Evolutionary conservation across 352 stramenopile species (phyloP).

Genomic region (Pythium utonaiense): DNA sequence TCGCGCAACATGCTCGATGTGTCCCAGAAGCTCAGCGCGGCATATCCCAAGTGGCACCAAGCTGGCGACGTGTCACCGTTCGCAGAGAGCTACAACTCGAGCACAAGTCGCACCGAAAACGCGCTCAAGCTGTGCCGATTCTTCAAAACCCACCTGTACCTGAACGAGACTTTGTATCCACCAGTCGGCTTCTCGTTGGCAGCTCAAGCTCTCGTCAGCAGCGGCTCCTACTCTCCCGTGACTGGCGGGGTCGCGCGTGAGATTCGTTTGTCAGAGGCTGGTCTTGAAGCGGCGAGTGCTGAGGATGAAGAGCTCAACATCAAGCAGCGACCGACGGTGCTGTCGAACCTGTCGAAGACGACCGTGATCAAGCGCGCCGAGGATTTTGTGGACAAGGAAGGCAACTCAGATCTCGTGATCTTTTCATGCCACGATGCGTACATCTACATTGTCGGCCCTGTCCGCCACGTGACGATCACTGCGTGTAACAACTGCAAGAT

Average conservation of each 20-base stretch:
- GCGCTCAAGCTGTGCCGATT: slow-evolving; percentile 64
- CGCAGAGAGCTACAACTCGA: slow-evolving; percentile 12
- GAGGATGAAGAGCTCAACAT: slow-evolving; percentile 21
- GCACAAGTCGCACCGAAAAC: slow-evolving; percentile 36
- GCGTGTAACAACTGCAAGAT: slow-evolving; percentile 95
- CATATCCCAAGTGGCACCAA: slow-evolving; percentile 63
- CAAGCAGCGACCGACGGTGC: slow-evolving; percentile 37
- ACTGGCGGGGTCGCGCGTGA: background rate
- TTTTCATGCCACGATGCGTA: slow-evolving; percentile 92
- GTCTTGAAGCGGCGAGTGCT: background rate
- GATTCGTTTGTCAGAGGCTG: slow-evolving; percentile 8
- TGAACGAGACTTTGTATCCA: slow-evolving; percentile 82
- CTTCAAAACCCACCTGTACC: slow-evolving; percentile 67
- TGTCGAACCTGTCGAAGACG: slow-evolving; percentile 66
- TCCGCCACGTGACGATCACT: slow-evolving; percentile 92
- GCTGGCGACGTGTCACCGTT: slow-evolving; percentile 11
- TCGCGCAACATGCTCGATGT: slow-evolving; percentile 48
- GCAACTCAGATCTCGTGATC: slow-evolving; percentile 71
- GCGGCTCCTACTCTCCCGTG: slow-evolving; percentile 21
- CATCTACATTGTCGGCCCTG: slow-evolving; percentile 93
- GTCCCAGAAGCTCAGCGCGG: slow-evolving; percentile 52
- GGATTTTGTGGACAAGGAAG: slow-evolving; percentile 41
- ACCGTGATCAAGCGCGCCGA: slow-evolving; percentile 78
- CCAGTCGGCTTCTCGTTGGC: slow-evolving; percentile 63
- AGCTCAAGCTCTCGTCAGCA: slow-evolving; percentile 11